Percentiles rank a stretch among this genome's conserved stretches.
These are phyloP conservation scores for Podospora sp. DNA, from an alignment of 495 filamentous ascomycete species.

Conservation along the genomic window DNA sequence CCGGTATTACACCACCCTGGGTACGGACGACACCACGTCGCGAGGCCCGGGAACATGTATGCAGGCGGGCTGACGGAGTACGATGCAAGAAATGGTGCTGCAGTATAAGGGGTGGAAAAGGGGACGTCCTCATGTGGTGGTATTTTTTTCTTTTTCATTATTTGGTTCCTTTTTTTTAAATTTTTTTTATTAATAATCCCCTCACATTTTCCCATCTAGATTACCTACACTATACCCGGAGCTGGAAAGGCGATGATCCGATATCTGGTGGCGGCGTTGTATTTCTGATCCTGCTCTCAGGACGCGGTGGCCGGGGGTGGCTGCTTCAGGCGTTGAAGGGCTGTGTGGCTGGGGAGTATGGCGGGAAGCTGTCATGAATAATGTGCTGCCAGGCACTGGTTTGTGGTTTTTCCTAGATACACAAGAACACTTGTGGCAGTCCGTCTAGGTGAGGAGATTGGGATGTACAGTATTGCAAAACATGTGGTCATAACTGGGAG, in stretches of 20 bases:
- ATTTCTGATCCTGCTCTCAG: too few species aligned
- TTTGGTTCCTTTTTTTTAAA: slow-evolving; percentile 2
- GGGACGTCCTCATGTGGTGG: neutral
- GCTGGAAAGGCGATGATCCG: slow-evolving; percentile 1
- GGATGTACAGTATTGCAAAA: neutral
- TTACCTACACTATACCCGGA: slow-evolving; percentile 23
- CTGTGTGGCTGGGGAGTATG: neutral
- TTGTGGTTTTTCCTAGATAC: neutral
- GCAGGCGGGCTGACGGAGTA: slow-evolving; percentile 14
- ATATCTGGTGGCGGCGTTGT: slow-evolving; percentile 11
- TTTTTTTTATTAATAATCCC: neutral
- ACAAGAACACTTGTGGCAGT: neutral
- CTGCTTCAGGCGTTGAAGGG: neutral
- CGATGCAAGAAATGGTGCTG: neutral
- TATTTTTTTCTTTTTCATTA: slow-evolving; percentile 10
- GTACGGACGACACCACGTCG: slow-evolving; percentile 32
- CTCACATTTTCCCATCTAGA: neutral
- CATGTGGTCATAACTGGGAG: neutral
- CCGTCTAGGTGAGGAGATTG: neutral
- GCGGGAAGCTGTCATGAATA: neutral
- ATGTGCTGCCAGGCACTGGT: neutral
- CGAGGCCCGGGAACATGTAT: slow-evolving; percentile 17
- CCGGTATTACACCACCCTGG: slow-evolving; percentile 40
- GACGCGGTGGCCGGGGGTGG: too few species aligned
- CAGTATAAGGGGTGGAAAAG: neutral